Conservation (phyloP, 768 basidiomycete species). For the Lactifluus subvellereus region DNA sequence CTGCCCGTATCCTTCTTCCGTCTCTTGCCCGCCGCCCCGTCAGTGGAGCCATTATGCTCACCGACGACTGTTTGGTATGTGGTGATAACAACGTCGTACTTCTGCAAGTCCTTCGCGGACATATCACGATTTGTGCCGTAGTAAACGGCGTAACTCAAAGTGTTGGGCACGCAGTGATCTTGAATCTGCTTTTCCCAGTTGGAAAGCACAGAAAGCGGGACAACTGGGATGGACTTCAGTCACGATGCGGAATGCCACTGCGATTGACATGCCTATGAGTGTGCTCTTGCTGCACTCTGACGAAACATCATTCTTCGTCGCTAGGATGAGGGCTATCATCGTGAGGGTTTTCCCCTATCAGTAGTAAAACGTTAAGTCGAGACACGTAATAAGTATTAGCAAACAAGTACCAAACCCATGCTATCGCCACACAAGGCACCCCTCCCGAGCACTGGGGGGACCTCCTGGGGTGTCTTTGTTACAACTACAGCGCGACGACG, state of each 20-base stretch:
- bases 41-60: slow-evolving; percentile 39
- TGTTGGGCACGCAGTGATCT: slow-evolving; percentile 58
- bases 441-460: slow-evolving; percentile 59
- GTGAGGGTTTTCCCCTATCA: slow-evolving; percentile 83
- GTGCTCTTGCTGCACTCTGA: slow-evolving; percentile 58
- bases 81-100: slow-evolving; percentile 75
- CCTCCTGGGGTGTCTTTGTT: slow-evolving; percentile 71
- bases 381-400: slow-evolving; percentile 2
- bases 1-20: slow-evolving; percentile 55
- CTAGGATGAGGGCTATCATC: slow-evolving; percentile 74
- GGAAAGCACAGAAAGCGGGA: slow-evolving; percentile 75
- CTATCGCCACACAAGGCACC: slow-evolving; percentile 90
- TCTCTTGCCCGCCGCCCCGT: slow-evolving; percentile 42
- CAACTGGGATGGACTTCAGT: slow-evolving; percentile 42
- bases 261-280: slow-evolving; percentile 58
- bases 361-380: slow-evolving; percentile 3
- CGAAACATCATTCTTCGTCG: slow-evolving; percentile 63
- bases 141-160: slow-evolving; percentile 56
- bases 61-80: slow-evolving; percentile 70
- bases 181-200: slow-evolving; percentile 85
- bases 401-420: slow-evolving; percentile 61
- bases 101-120: slow-evolving; percentile 51
- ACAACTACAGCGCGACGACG: slow-evolving; percentile 46
- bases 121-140: slow-evolving; percentile 64
- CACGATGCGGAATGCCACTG: background rate